Percentiles rank a stretch among this genome's conserved stretches.
Conservation (phyloP, 2,329 filamentous ascomycete species). For the Colletotrichum sp. region DNA sequence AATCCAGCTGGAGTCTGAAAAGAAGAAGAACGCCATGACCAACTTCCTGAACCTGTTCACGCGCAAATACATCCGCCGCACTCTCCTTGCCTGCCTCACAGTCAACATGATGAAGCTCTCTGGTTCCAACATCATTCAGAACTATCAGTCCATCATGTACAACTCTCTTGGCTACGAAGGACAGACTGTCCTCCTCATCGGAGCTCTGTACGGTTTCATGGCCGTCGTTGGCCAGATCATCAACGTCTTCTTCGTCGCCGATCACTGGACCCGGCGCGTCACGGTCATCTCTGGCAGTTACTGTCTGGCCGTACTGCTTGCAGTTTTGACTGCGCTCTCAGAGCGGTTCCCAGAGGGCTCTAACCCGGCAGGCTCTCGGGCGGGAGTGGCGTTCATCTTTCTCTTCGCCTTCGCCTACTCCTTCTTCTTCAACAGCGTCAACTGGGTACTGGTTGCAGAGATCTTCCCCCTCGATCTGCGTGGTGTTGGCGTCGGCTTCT, state of each 20-base stretch:
- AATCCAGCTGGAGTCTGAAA: slow-evolving; percentile 25
- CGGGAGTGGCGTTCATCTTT: slow-evolving; percentile 36
- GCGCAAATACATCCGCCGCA: slow-evolving; percentile 30
- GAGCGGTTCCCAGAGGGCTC: slow-evolving; percentile 16
- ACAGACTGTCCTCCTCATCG: slow-evolving; percentile 50
- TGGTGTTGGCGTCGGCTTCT: slow-evolving; percentile 28
- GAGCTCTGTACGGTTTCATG: slow-evolving; percentile 45
- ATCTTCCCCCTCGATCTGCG: slow-evolving; percentile 32
- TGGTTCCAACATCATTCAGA: slow-evolving; percentile 30
- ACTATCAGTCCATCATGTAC: slow-evolving; percentile 38
- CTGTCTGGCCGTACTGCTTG: neutral
- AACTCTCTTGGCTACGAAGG: slow-evolving; percentile 52
- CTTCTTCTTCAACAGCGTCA: slow-evolving; percentile 37
- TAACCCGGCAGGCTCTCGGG: slow-evolving; percentile 25
- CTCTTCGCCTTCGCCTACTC: slow-evolving; percentile 32
- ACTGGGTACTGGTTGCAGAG: slow-evolving; percentile 34
- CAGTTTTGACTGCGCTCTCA: slow-evolving; percentile 26
- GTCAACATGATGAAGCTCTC: slow-evolving; percentile 35
- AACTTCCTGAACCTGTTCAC: slow-evolving; percentile 29
- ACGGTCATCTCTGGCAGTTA: neutral
- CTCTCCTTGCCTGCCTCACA: slow-evolving; percentile 30
- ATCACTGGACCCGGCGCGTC: slow-evolving; percentile 30
- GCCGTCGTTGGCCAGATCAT: slow-evolving; percentile 32
- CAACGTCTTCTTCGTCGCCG: slow-evolving; percentile 30
- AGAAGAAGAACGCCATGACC: slow-evolving; percentile 9